phyloP scores from a whole-genome alignment of 441 rosid species.

The Pelargonium myrrhifolium region DNA sequence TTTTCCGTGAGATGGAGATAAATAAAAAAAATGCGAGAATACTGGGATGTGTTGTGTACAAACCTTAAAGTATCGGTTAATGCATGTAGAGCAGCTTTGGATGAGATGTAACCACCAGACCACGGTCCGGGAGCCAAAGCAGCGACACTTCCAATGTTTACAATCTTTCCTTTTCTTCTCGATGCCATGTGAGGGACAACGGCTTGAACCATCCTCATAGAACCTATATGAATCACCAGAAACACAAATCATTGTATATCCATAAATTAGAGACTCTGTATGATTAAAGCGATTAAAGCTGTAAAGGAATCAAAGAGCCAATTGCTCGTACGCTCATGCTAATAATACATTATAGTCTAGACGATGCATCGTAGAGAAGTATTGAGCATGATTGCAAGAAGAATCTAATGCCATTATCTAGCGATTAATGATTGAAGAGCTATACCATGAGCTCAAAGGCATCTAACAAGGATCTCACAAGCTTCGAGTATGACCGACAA shows the following conservation, averaged over 20 bases:
- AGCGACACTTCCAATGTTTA: conserved; percentile 62
- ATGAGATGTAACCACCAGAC: conserved; percentile 68
- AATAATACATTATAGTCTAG: too few species aligned
- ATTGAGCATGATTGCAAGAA: not conserved
- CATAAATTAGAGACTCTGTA: not conserved
- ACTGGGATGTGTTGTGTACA: not conserved
- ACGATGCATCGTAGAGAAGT: not conserved
- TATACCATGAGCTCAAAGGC: not conserved
- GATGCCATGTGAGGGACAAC: conserved; percentile 79
- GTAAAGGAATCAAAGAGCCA: too few species aligned
- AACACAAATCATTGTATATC: not conserved
- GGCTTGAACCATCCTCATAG: conserved; percentile 72
- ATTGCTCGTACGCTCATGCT: too few species aligned
- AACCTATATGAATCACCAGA: conserved; percentile 23
- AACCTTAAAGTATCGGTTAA: conserved; percentile 75
- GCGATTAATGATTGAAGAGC: not conserved
- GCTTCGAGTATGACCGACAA: not conserved
- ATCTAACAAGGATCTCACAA: not conserved
- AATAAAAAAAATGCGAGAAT: not conserved
- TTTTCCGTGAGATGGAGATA: too few species aligned
- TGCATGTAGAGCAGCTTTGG: conserved; percentile 80
- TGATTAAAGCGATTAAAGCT: not conserved
- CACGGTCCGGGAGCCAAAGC: conserved; percentile 61
- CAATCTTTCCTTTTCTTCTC: conserved; percentile 61
- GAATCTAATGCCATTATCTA: not conserved